phyloP scores from a whole-genome alignment of 306 rosid species.

The Begonia peltatifolia region DNA sequence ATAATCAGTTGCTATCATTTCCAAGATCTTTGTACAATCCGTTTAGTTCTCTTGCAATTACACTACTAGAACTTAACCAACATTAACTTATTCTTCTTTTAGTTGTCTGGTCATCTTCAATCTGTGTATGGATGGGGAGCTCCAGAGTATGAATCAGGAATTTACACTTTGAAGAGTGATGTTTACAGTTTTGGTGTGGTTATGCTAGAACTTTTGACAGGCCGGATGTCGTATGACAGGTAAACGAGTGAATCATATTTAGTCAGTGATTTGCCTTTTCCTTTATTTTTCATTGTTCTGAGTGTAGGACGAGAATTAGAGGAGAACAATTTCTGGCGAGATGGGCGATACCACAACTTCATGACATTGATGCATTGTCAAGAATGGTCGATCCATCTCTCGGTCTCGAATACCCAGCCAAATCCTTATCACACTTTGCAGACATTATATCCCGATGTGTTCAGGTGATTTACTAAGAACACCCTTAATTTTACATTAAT shows the following conservation, averaged over 20 bases:
- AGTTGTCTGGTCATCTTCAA: constrained; percentile 85
- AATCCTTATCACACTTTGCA: constrained; percentile 80
- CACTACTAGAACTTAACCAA: no score
- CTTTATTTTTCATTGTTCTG: neutral
- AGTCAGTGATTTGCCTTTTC: neutral
- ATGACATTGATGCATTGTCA: constrained; percentile 88
- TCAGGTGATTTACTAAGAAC: constrained; percentile 35
- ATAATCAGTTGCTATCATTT: neutral
- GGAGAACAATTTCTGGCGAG: constrained; percentile 84
- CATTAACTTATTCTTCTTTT: constrained; percentile 12
- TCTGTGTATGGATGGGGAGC: constrained; percentile 87
- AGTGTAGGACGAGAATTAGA: constrained; percentile 42
- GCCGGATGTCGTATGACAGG: constrained; percentile 87
- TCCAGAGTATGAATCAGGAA: constrained; percentile 91
- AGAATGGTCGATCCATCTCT: constrained; percentile 94
- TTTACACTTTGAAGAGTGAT: constrained; percentile 70
- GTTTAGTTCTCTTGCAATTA: no score
- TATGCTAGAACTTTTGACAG: constrained; percentile 88
- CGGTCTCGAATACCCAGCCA: constrained; percentile 54
- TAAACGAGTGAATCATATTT: constrained; percentile 9
- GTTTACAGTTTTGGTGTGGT: constrained; percentile 94
- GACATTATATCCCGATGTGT: constrained; percentile 84
- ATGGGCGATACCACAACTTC: constrained; percentile 95
- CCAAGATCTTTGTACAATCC: neutral
- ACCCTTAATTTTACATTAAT: no score